Conservation (phyloP, 768 basidiomycete species). For the Pleurotus sapidus region DNA sequence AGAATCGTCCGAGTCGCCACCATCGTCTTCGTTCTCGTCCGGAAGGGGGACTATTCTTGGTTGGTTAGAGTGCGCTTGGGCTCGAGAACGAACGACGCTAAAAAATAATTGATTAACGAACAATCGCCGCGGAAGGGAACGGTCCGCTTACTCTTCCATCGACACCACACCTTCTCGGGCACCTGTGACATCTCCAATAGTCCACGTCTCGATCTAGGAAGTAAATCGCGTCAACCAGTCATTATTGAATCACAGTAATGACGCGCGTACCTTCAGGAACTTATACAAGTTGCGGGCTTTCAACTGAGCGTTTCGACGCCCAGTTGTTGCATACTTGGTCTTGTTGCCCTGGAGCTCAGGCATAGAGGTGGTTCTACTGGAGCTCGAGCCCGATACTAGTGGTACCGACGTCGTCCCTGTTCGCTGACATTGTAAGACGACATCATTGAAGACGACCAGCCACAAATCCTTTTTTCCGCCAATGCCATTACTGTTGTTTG, state of each 20-base stretch:
- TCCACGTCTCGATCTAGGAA: constrained; percentile 81
- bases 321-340: constrained; percentile 80
- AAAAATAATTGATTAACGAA: constrained; percentile 7
- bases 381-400: constrained; percentile 62
- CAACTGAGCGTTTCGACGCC: constrained; percentile 69
- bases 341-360: constrained; percentile 79
- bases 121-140: background rate
- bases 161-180: constrained; percentile 76
- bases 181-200: constrained; percentile 59
- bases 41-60: constrained; percentile 70
- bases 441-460: constrained; percentile 96
- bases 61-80: constrained; percentile 53
- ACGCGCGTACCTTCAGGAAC: constrained; percentile 72
- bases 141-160: constrained; percentile 80
- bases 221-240: background rate
- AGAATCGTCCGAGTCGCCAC: constrained; percentile 74
- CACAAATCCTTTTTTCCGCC: constrained; percentile 85
- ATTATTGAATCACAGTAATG: constrained; percentile 1
- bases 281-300: constrained; percentile 92
- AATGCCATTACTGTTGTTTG: constrained; percentile 48
- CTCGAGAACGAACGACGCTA: constrained; percentile 72
- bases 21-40: constrained; percentile 60
- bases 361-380: constrained; percentile 63
- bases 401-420: constrained; percentile 87
- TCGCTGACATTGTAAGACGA: constrained; percentile 87